Base-by-base conservation (phyloP, 805 yeast genomes). In the Debaryomyces castellii region DNA sequence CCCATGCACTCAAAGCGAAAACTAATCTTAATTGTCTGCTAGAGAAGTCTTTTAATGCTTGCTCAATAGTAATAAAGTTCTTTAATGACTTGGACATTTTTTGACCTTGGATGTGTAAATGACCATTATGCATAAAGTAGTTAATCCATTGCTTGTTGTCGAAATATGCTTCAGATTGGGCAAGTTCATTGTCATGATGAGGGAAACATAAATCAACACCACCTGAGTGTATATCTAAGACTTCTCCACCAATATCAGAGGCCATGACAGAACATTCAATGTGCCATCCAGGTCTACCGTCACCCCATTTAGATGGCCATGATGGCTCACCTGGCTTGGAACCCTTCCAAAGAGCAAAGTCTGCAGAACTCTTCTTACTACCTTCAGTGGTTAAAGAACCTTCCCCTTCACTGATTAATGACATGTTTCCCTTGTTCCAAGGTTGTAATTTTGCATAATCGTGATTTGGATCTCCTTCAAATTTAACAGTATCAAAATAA, bases 221-320 rank as follows among this genome's bases (percentile, higher is more conserved):
- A 47, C 99, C 99, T 14, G 96, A 84, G 64, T 94, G 99, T 54
- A 94, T 89, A 66, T 94, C 99, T 78, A 94, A 87, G 48, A 77
- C 76, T 17, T 79, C 67, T 4, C 98, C 98, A 32, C 87, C 77
- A 39, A 91, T 78, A 54, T 90, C 96, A 43, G 90, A 79, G 1
- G 98, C 98, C 99, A 94, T 94, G 17, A 94, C 99, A 7, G 97
- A 90, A 77, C 99, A 94, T 70, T 94, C 99, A 64, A 94, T 94
- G 65, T 94, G 99, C 99, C 99, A 94, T 3, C 99, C 99, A 11
- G 99, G 99, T 65, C 99, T 85, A 43, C 99, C 99, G 48, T 75
- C 75, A 21, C 99, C 99, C 98, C 98, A 94, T 22, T 92, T 91
- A 2, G 97, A 89, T 5, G 76, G 80, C 98, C 98, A 94, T 40